Base-by-base conservation (phyloP, 1,284 basidiomycete species). In the Tilletia setariae region DNA sequence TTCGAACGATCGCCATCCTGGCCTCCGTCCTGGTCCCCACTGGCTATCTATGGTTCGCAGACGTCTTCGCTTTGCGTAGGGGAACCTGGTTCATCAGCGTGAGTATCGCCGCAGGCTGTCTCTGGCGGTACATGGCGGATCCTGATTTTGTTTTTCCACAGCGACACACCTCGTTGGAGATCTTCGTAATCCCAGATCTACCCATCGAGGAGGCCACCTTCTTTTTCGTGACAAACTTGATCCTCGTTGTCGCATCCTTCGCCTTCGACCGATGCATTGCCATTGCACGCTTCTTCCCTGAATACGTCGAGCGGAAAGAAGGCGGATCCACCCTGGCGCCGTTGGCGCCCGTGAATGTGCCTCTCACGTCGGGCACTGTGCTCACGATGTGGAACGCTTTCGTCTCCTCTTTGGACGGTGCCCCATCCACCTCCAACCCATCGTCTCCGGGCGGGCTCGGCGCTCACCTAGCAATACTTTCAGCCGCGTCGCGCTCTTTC, bases 141-240 rank as follows among this genome's bases (percentile, higher is more conserved):
- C 23, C 43, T 32, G n/a, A 40, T 25, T 11, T 63, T 42, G 11
- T 21, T 44, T 35, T 2, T 63, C 19, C 32, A 42, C 64, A 70
- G 68, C 70, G 76, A 53, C 65, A 62, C 40, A 76, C 74, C 16
- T 77, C 76, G 15, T 70, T 79, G 49, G 73, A 76, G 61, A 70
- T 77, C 49, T 81, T 81, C 25, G 73, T 77, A 11, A 64, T 75
- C 32, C 73, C 74, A 11, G 76, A 80, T 49, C 66, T 81, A 46
- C 79, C 78, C 3, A 68, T 81, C n/a, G 79, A 81, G 64, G 79
- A 81, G 66, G 73, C 74, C 65, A 59, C 74, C 49, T 81, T 81
- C 71, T 81, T 81, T 71, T 49, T 76, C n/a, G 74, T 78, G 53
- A 81, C 78, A 62, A 81, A 81, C 66, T 44, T 74, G 44, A 72